phyloP scores from a whole-genome alignment of 345 rosid species.

The Trapa incisa region DNA sequence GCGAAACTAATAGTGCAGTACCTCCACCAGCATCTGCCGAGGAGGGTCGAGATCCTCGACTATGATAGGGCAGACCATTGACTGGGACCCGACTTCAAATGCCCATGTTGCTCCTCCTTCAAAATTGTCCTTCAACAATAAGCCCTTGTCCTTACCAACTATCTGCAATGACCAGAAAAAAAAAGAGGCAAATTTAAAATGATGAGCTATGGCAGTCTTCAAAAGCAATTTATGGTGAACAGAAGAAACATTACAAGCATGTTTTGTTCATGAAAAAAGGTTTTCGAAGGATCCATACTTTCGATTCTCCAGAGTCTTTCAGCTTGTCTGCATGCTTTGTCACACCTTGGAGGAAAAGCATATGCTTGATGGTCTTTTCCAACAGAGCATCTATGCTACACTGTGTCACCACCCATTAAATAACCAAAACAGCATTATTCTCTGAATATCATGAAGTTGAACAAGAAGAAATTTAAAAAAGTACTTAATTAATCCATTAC shows the following conservation, averaged over 20 bases:
- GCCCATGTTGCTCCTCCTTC: constrained; percentile 99
- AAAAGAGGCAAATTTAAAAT: background rate
- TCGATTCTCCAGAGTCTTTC: constrained; percentile 68
- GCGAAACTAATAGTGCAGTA: constrained; percentile 9
- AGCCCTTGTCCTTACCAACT: constrained; percentile 38
- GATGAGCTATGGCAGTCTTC: background rate
- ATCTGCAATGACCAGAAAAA: constrained; percentile 32
- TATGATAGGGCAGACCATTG: constrained; percentile 81
- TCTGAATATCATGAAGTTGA: constrained; percentile 7
- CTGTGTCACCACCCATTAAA: constrained; percentile 32
- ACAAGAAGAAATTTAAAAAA: background rate
- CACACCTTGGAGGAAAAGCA: constrained; percentile 97
- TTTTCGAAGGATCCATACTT: constrained; percentile 29
- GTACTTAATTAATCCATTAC: constrained; percentile 27
- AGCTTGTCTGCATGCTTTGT: constrained; percentile 88
- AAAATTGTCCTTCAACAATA: constrained; percentile 40
- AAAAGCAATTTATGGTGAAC: background rate
- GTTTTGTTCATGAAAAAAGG: background rate
- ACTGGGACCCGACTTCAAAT: constrained; percentile 82
- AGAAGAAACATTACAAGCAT: background rate
- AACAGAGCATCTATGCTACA: constrained; percentile 97
- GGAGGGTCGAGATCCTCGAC: constrained; percentile 90
- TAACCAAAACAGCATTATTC: constrained; percentile 6
- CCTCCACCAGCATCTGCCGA: constrained; percentile 92
- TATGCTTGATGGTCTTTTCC: constrained; percentile 90